These are phyloP conservation scores for Aspergillus nidulans DNA, from an alignment of 495 filamentous ascomycete species.

Conservation along the genomic window DNA sequence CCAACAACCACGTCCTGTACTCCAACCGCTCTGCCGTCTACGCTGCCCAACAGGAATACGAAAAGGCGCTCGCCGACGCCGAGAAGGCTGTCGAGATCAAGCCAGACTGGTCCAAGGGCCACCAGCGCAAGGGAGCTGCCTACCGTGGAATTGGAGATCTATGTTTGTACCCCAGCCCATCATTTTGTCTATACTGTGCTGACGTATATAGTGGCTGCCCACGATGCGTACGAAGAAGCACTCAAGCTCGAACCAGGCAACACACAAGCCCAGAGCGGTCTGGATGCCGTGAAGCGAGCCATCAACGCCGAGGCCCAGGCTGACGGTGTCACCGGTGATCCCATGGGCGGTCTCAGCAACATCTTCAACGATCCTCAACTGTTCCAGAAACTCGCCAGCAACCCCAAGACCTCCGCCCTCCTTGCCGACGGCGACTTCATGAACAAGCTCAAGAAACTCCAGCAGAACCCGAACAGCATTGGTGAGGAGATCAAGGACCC, in stretches of 20 bases:
- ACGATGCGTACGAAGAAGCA: conserved; percentile 87
- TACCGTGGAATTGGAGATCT: conserved; percentile 83
- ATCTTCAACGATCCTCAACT: conserved; percentile 93
- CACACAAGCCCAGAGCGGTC: conserved; percentile 84
- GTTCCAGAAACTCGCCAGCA: conserved; percentile 81
- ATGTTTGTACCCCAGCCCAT: conserved; percentile 36
- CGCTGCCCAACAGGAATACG: conserved; percentile 81
- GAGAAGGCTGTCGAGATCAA: conserved; percentile 90
- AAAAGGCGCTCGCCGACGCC: conserved; percentile 81
- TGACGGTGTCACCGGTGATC: conserved; percentile 63
- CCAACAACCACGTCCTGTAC: conserved; percentile 90
- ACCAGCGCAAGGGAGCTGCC: conserved; percentile 86
- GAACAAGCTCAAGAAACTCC: conserved; percentile 75
- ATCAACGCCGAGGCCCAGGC: conserved; percentile 72
- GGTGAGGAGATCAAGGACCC: conserved; percentile 82
- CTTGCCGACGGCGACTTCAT: conserved; percentile 88
- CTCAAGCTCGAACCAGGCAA: conserved; percentile 88
- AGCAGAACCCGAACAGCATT: conserved; percentile 73
- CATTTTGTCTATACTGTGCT: not conserved
- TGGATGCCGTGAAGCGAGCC: conserved; percentile 78
- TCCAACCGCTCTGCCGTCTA: conserved; percentile 98
- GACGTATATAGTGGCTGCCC: conserved; percentile 57
- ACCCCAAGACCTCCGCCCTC: conserved; percentile 85
- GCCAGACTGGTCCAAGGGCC: conserved; percentile 97
- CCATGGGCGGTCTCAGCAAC: conserved; percentile 70